Base-by-base conservation (phyloP, 2,329 filamentous ascomycete species). In the Mycosphaerella sp. region DNA sequence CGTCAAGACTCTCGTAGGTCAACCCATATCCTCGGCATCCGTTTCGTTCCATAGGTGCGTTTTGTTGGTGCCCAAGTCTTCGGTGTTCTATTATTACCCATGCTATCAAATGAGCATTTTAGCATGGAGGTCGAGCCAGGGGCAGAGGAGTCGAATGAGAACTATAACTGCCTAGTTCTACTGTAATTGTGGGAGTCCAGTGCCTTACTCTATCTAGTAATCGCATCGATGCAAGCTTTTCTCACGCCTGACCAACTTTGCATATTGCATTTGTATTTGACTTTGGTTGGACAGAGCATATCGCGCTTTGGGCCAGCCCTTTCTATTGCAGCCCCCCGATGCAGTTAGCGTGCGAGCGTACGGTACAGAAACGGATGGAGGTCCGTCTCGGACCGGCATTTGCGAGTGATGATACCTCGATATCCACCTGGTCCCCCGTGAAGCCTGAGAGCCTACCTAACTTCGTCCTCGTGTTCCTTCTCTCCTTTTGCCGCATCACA, bases 271-370 rank as follows among this genome's bases (percentile, higher is more conserved):
- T 0, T 28, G 32, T 17, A 21, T 21, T 35, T 25, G 34, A 39
- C 16, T 46, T 46, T 14, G 18, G 34, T 46, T 12, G 34, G 14
- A 27, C 18, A 28, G 35, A 46, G 17, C 27, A 10, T n/a, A 18
- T 27, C 28, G n/a, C 3, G 37, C 8, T 39, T 46, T 34, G 34
- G 44, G 36, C 28, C 44, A 47, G 37, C 28, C 45, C 36, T 32
- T n/a, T 27, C 21, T 30, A 32, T 49, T 49, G 37, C 45, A 39
- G 13, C 37, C 37, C 17, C 45, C 37, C 16, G 16, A 49, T 35
- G 39, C 45, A 16, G 45, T 42, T 49, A 34, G 44, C 13, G 8
- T 28, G 42, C 32, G 16, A 9, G 44, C 21, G n/a, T 28, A 8
- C 7, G 21, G 28, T 32, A 32, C 30, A 32, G 9, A 32, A 6